These are phyloP conservation scores for Naganishia sp. DNA, from an alignment of 1,284 basidiomycete species.

Conservation along the genomic window DNA sequence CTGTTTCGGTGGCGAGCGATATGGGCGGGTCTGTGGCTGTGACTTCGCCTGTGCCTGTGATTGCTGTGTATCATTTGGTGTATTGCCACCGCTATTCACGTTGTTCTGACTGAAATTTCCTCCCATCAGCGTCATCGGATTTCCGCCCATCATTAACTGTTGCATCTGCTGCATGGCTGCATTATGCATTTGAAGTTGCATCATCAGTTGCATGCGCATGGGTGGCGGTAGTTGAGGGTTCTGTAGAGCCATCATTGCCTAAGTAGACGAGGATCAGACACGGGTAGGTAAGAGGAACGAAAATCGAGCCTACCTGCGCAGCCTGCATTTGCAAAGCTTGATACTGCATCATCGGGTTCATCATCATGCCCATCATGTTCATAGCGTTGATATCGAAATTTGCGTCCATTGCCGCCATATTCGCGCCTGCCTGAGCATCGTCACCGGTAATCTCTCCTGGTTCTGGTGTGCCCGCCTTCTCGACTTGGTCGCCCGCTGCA, in stretches of 20 bases:
- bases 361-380: slow-evolving; percentile 32
- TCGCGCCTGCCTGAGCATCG: background rate
- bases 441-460: slow-evolving; percentile 26
- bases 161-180: slow-evolving; percentile 27
- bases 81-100: slow-evolving; percentile 13
- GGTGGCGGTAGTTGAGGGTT: slow-evolving; percentile 31
- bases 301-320: slow-evolving; percentile 25
- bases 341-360: slow-evolving; percentile 39
- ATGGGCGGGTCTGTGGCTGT: background rate
- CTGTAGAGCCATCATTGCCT: slow-evolving; percentile 32
- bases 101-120: slow-evolving; percentile 16
- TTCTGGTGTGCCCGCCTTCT: slow-evolving; percentile 24
- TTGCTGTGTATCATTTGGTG: slow-evolving; percentile 11
- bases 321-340: slow-evolving; percentile 35
- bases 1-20: background rate
- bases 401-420: slow-evolving; percentile 12
- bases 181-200: slow-evolving; percentile 33
- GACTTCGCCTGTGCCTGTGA: slow-evolving; percentile 2
- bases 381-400: slow-evolving; percentile 27
- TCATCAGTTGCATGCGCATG: slow-evolving; percentile 31
- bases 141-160: slow-evolving; percentile 24
- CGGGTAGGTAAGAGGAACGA: background rate
- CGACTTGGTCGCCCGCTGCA: background rate
- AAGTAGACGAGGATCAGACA: background rate
- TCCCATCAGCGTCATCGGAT: slow-evolving; percentile 34